Conservation (phyloP, 306 rosid species). For the Castanea crenata region DNA sequence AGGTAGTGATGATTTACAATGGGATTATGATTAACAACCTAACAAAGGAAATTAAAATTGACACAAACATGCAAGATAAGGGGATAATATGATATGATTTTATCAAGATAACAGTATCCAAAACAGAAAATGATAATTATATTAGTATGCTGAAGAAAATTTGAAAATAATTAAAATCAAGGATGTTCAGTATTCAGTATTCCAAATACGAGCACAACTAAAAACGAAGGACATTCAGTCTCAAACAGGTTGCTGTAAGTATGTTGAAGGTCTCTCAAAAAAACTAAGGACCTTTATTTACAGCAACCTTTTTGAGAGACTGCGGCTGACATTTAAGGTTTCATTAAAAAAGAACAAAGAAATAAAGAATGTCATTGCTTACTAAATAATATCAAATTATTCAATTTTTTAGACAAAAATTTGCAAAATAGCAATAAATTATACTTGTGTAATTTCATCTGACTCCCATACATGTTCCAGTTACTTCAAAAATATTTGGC, state of each 20-base stretch:
- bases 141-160: background rate
- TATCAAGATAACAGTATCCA: background rate
- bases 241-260: too few relatives aligned
- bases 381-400: too few relatives aligned
- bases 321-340: background rate
- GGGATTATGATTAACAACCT: background rate
- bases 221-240: too few relatives aligned
- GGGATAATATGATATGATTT: background rate
- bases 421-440: too few relatives aligned
- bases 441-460: background rate
- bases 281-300: too few relatives aligned
- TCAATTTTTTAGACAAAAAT: too few relatives aligned
- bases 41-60: background rate
- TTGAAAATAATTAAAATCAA: background rate
- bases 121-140: background rate
- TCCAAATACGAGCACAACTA: too few relatives aligned
- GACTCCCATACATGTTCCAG: background rate
- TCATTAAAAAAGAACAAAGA: background rate
- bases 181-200: background rate
- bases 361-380: too few relatives aligned
- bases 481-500: background rate
- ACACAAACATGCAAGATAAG: background rate
- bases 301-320: background rate
- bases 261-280: too few relatives aligned
- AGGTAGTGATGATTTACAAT: background rate